These are phyloP conservation scores for Tricholoma furcatifolium DNA, from an alignment of 768 basidiomycete species.

Conservation along the genomic window DNA sequence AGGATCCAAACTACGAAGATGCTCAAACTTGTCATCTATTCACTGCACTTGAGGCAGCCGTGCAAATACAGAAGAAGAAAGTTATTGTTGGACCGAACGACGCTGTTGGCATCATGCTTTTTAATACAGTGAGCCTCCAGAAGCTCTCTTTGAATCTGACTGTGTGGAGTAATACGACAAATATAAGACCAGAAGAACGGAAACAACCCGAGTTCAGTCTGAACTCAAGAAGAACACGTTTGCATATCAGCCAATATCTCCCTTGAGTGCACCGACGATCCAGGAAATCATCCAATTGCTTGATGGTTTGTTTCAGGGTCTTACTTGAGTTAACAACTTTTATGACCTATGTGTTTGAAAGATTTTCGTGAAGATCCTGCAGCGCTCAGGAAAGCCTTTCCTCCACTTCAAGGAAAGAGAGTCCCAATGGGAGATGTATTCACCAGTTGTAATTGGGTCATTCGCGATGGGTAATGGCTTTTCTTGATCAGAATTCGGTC, in stretches of 20 bases:
- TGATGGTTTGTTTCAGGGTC: slow-evolving; percentile 52
- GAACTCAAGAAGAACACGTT: slow-evolving; percentile 71
- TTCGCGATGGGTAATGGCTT: slow-evolving; percentile 73
- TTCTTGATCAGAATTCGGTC: not conserved
- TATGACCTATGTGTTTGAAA: slow-evolving; percentile 27
- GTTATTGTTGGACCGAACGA: slow-evolving; percentile 88
- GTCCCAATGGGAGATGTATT: slow-evolving; percentile 89
- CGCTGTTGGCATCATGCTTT: slow-evolving; percentile 85
- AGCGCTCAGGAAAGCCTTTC: slow-evolving; percentile 58
- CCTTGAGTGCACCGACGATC: slow-evolving; percentile 79
- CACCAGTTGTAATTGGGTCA: slow-evolving; percentile 84
- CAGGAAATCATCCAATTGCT: slow-evolving; percentile 76
- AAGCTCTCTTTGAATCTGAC: slow-evolving; percentile 1
- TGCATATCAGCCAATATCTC: slow-evolving; percentile 74
- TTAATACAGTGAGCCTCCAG: slow-evolving; percentile 74
- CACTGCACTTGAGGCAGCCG: slow-evolving; percentile 76
- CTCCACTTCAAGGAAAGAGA: slow-evolving; percentile 54
- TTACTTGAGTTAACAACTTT: not conserved
- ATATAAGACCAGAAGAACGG: slow-evolving; percentile 41
- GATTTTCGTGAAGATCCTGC: slow-evolving; percentile 65
- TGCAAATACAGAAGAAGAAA: slow-evolving; percentile 88
- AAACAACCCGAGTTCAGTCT: slow-evolving; percentile 30
- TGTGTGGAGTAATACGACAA: not conserved
- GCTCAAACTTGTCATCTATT: slow-evolving; percentile 74
- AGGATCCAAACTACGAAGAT: slow-evolving; percentile 65